These are phyloP conservation scores for Botryotinia globosa DNA, from an alignment of 2,329 filamentous ascomycete species.

Conservation along the genomic window DNA sequence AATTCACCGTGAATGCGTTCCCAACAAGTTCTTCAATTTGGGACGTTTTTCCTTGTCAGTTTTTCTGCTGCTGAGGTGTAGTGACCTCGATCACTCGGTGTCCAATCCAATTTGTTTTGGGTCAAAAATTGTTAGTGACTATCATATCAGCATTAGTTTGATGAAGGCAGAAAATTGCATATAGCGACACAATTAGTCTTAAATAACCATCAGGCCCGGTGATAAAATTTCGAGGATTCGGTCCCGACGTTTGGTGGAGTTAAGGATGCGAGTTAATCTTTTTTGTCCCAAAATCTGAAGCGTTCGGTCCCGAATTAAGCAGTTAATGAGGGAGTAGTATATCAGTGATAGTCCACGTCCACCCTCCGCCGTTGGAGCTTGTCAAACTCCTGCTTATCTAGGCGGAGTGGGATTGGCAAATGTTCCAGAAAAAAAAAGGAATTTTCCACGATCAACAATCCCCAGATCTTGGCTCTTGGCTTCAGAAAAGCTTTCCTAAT, in stretches of 20 bases:
- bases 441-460: background rate
- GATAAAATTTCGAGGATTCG: background rate
- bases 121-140: background rate
- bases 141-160: background rate
- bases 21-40: background rate
- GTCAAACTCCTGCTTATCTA: background rate
- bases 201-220: background rate
- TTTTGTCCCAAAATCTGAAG: background rate
- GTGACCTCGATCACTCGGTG: background rate
- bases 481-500: background rate
- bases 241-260: background rate
- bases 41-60: background rate
- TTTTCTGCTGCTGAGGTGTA: background rate
- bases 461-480: conserved; percentile 9
- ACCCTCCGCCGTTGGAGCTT: background rate
- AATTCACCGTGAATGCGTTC: background rate
- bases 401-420: background rate
- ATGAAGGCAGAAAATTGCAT: background rate
- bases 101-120: background rate
- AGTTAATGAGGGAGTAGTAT: background rate
- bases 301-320: background rate
- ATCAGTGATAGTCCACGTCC: background rate
- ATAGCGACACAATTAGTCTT: background rate
- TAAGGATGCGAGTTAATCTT: background rate
- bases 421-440: background rate